Evolutionary conservation across 2,329 filamentous ascomycete species (phyloP).

Genomic region (Pseudocercospora musae): DNA sequence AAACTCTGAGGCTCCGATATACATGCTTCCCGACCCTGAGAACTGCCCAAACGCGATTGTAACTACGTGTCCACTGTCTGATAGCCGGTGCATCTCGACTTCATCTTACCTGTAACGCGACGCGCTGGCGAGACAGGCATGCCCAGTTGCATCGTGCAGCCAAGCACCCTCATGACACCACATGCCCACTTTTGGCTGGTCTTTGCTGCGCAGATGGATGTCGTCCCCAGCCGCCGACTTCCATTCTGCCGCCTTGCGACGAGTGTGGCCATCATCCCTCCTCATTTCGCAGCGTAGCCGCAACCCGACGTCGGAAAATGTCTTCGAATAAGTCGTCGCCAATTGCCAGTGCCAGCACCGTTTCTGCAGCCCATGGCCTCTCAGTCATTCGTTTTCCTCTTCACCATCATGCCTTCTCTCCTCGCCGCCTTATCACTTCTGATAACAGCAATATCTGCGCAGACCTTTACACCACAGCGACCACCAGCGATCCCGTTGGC

Average conservation of each 20-base stretch:
- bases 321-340: slow-evolving; percentile 5
- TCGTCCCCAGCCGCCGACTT: slow-evolving; percentile 5
- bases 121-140: slow-evolving; percentile 1
- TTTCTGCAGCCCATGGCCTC: not conserved
- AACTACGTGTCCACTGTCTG: no score
- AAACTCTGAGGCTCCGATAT: not conserved
- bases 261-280: slow-evolving; percentile 6
- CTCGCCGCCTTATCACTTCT: slow-evolving; percentile 14
- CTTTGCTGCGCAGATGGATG: slow-evolving; percentile 8
- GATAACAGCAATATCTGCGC: slow-evolving; percentile 19
- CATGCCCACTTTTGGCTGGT: slow-evolving; percentile 8
- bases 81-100: not conserved
- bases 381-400: slow-evolving; percentile 7
- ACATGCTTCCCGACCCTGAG: not conserved
- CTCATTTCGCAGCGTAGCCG: slow-evolving; percentile 8
- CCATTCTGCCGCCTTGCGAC: not conserved
- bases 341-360: no score
- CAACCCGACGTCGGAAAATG: not conserved
- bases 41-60: not conserved
- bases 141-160: slow-evolving; percentile 1
- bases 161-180: not conserved
- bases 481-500: slow-evolving; percentile 69
- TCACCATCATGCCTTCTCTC: slow-evolving; percentile 18
- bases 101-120: slow-evolving; percentile 3
- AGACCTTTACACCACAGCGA: slow-evolving; percentile 59